Evolutionary conservation across 2,329 filamentous ascomycete species (phyloP).

Genomic region (Colletotrichum tamarilloi): DNA sequence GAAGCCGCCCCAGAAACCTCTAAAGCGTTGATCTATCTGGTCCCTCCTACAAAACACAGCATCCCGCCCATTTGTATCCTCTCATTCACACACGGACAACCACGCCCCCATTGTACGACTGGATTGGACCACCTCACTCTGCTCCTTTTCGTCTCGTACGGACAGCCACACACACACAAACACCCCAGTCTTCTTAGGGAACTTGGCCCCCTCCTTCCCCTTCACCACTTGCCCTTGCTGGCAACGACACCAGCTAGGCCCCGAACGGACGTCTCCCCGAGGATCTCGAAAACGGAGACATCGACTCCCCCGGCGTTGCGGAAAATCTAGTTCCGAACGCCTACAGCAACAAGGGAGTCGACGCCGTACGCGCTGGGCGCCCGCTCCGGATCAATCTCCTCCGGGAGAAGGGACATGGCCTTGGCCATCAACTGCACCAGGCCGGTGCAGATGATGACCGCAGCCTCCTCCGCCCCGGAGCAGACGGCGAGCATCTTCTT

Average conservation of each 20-base stretch:
- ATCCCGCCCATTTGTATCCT: not conserved
- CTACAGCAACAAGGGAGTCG: slow-evolving; percentile 63
- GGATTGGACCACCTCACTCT: not conserved
- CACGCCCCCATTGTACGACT: not conserved
- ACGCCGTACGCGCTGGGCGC: slow-evolving; percentile 60
- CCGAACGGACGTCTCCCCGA: slow-evolving; percentile 27
- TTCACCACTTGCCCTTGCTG: slow-evolving; percentile 15
- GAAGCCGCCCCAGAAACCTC: not conserved
- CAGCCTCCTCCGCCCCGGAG: slow-evolving; percentile 43
- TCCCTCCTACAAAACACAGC: not conserved
- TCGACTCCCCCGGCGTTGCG: slow-evolving; percentile 34
- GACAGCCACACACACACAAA: not conserved
- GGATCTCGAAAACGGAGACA: slow-evolving; percentile 32
- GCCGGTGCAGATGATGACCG: slow-evolving; percentile 48
- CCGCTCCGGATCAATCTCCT: slow-evolving; percentile 55
- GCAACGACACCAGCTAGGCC: slow-evolving; percentile 20
- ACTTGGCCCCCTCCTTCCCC: not conserved
- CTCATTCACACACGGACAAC: not conserved
- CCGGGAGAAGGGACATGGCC: slow-evolving; percentile 56
- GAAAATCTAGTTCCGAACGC: slow-evolving; percentile 34
- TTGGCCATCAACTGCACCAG: slow-evolving; percentile 55
- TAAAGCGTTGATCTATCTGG: not conserved
- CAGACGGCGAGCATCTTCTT: slow-evolving; percentile 47
- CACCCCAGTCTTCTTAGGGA: not conserved
- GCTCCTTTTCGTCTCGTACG: not conserved